phyloP scores from a whole-genome alignment of 139 green algal genomes.

The Picochlorum sp. region DNA sequence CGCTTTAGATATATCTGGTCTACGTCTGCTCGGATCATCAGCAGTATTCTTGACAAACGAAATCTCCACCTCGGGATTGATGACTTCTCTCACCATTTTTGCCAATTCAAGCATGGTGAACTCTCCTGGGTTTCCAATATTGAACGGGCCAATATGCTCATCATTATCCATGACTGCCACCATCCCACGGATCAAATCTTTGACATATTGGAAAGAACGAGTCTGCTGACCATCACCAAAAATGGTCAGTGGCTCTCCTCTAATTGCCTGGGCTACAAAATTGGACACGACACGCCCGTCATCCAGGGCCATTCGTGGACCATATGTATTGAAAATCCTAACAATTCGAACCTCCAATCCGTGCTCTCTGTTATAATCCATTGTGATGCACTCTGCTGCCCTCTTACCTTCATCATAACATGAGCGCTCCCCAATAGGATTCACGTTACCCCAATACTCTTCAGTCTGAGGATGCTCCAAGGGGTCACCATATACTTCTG shows the following conservation, averaged over 20 bases:
- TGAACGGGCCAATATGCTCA: slow-evolving; percentile 91
- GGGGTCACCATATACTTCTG: slow-evolving; percentile 97
- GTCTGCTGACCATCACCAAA: slow-evolving; percentile 96
- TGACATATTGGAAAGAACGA: slow-evolving; percentile 94
- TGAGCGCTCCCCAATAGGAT: slow-evolving; percentile 90
- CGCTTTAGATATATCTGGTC: slow-evolving; percentile 81
- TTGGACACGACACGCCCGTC: slow-evolving; percentile 98
- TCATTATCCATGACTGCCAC: slow-evolving; percentile 77
- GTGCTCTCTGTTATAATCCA: slow-evolving; percentile 95
- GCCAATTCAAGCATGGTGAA: slow-evolving; percentile 99
- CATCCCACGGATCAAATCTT: slow-evolving; percentile 80
- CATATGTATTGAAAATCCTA: slow-evolving; percentile 99
- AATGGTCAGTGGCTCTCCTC: slow-evolving; percentile 76
- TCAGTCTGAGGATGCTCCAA: slow-evolving; percentile 96
- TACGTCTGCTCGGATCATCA: slow-evolving; percentile 82
- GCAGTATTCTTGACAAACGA: slow-evolving; percentile 87
- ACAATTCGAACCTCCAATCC: slow-evolving; percentile 78
- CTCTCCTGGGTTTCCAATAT: slow-evolving; percentile 97
- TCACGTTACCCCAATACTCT: slow-evolving; percentile 99
- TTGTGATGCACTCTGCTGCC: slow-evolving; percentile 90
- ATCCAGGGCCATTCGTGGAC: slow-evolving; percentile 95
- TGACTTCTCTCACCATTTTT: slow-evolving; percentile 76
- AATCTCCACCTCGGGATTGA: slow-evolving; percentile 71
- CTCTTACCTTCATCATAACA: slow-evolving; percentile 99
- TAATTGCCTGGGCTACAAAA: slow-evolving; percentile 89